Conservation (phyloP, 1,284 basidiomycete species). For the Abortiporus biennis region DNA sequence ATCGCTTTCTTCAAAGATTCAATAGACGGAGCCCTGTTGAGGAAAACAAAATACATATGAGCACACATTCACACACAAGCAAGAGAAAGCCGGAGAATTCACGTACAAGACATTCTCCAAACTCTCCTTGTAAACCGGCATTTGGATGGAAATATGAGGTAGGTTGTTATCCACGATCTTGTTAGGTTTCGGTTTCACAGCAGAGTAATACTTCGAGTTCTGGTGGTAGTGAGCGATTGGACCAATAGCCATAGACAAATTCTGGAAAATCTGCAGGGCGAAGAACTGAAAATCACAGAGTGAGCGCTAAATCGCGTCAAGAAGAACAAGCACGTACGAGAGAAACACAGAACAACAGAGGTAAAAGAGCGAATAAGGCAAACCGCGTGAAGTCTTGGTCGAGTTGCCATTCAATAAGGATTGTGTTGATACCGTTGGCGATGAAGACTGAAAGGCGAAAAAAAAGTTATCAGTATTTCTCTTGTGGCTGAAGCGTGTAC, state of each 20-base stretch:
- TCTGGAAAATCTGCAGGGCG: constrained; percentile 31
- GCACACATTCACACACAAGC: not conserved
- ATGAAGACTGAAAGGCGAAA: constrained; percentile 27
- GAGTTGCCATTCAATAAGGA: constrained; percentile 38
- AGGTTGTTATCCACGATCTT: constrained; percentile 37
- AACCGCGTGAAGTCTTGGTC: constrained; percentile 41
- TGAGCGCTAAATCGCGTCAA: not conserved
- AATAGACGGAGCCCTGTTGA: constrained; percentile 33
- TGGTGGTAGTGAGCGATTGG: constrained; percentile 45
- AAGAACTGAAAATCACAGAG: not conserved
- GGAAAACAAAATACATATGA: not conserved
- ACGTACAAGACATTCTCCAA: constrained; percentile 31
- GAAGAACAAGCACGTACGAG: constrained; percentile 19
- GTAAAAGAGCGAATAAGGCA: constrained; percentile 32
- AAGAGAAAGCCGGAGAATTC: not conserved
- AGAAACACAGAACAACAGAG: constrained; percentile 38
- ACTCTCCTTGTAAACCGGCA: constrained; percentile 52
- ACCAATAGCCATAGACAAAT: constrained; percentile 33
- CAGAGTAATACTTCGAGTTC: constrained; percentile 44
- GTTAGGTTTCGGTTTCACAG: constrained; percentile 32
- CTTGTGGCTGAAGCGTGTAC: constrained; percentile 1
- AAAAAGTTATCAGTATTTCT: constrained; percentile 1
- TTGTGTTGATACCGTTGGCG: constrained; percentile 31
- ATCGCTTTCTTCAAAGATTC: constrained; percentile 42
- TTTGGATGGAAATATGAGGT: constrained; percentile 49